Base-by-base conservation (phyloP, 140 eudicot genomes). In the Bidens hawaiensis region DNA sequence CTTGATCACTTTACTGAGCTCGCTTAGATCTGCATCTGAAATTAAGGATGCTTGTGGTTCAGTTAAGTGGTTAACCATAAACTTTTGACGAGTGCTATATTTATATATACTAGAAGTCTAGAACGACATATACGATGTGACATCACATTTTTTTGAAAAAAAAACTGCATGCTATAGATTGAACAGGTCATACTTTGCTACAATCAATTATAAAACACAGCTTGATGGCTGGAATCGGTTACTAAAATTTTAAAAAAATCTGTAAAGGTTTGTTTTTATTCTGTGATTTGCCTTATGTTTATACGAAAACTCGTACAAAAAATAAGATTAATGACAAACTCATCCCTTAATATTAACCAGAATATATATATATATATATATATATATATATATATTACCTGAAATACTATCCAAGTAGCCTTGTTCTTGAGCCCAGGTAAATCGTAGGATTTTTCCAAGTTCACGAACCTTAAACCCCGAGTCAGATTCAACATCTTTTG, bases 401-500 rank as follows among this genome's bases (percentile, higher is more conserved):
- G 68, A 67, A 26, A 72, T 45, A 16, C 82, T 81, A 2, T 79
- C 83, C 26, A 77, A 60, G 28, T 30, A 75, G 19, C 84, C 83
- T n/a, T 67, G 81, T 70, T 85, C 88, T 65, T 82, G 88, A 46
- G 87, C 81, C 85, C 79, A 75, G 40, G 90, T 85, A 5, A 88
- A 73, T 60, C 77, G 84, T 9, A 85, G 56, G 45, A 88, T 82
- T 66, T 79, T 88, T 25, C 94, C 96, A 22, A 88, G 94, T 54
- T 85, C 96, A n/a, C 96, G 87, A 27, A 88, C 90, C 73, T 67
- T 85, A 73, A 88, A 88, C 1, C 87, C 90, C 0, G 90, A 77
- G 54, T 87, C 75, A 1, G 78, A 73, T 60, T 83, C 96, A 27
- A 66, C 81, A 5, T 82, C 85, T 70, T 79, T 80, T 28, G 75